phyloP scores from a whole-genome alignment of 2,329 filamentous ascomycete genomes.

The Sporothrix sp. region DNA sequence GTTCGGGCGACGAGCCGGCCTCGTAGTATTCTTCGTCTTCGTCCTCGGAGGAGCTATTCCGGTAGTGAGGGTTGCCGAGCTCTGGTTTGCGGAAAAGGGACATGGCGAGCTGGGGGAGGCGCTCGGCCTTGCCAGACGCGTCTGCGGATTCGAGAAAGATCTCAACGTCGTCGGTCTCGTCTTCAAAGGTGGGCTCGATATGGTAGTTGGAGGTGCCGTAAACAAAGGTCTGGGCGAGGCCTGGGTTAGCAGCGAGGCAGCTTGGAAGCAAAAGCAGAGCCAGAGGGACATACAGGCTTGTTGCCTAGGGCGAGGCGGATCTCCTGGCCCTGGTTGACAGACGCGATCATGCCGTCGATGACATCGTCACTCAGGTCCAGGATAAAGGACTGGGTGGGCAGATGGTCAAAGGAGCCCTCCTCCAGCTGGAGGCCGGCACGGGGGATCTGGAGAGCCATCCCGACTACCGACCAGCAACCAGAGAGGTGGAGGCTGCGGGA shows the following conservation, averaged over 20 bases:
- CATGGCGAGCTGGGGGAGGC: slow-evolving; percentile 40
- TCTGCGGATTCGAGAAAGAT: slow-evolving; percentile 46
- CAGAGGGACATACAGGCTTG: slow-evolving; percentile 45
- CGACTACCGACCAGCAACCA: slow-evolving; percentile 18
- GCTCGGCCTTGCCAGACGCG: slow-evolving; percentile 37
- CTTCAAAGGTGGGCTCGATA: slow-evolving; percentile 34
- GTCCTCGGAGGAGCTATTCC: slow-evolving; percentile 16
- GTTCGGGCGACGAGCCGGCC: slow-evolving; percentile 14
- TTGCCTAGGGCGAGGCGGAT: slow-evolving; percentile 49
- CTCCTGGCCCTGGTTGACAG: slow-evolving; percentile 45
- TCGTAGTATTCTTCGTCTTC: slow-evolving; percentile 18
- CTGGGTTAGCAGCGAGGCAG: too few species aligned
- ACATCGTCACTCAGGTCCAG: slow-evolving; percentile 47
- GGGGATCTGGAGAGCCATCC: slow-evolving; percentile 42
- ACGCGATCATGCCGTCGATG: slow-evolving; percentile 54
- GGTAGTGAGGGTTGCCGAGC: slow-evolving; percentile 18
- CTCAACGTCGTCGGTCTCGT: slow-evolving; percentile 31
- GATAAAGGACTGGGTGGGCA: slow-evolving; percentile 47
- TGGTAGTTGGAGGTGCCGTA: slow-evolving; percentile 43
- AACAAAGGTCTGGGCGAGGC: slow-evolving; percentile 39
- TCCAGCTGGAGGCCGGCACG: slow-evolving; percentile 49
- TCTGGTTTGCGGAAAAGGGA: slow-evolving; percentile 38
- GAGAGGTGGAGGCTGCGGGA: slow-evolving; percentile 7
- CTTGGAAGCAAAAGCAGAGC: too few species aligned
- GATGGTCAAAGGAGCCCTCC: slow-evolving; percentile 35